phyloP scores from a whole-genome alignment of 1,139 yeast genomes.

The Meyerozyma sp. region DNA sequence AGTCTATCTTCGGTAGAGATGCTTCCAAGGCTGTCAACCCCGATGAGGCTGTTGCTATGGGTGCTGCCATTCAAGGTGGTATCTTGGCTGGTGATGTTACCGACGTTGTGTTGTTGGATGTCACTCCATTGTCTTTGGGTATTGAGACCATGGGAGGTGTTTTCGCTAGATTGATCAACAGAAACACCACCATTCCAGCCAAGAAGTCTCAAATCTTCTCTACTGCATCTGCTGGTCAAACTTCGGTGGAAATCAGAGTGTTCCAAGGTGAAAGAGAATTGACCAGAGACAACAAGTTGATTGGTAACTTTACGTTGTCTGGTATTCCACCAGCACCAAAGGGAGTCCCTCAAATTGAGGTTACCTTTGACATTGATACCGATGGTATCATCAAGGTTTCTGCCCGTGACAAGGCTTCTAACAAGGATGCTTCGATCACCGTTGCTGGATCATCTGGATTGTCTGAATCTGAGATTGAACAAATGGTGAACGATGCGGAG shows the following conservation, averaged over 20 bases:
- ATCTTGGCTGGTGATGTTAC: slow-evolving; percentile 98
- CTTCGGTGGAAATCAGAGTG: slow-evolving; percentile 97
- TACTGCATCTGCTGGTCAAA: slow-evolving; percentile 98
- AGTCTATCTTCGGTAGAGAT: slow-evolving; percentile 85
- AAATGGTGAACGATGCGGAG: slow-evolving; percentile 98
- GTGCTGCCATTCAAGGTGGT: slow-evolving; percentile 99
- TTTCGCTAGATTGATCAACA: slow-evolving; percentile 93
- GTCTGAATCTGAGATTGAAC: slow-evolving; percentile 93
- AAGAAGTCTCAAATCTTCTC: slow-evolving; percentile 97
- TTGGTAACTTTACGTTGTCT: slow-evolving; percentile 93
- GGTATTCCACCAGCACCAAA: slow-evolving; percentile 99
- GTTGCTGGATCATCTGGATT: slow-evolving; percentile 99
- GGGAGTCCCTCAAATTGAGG: slow-evolving; percentile 99
- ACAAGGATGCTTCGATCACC: slow-evolving; percentile 97
- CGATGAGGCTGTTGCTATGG: slow-evolving; percentile 99
- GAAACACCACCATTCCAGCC: slow-evolving; percentile 97
- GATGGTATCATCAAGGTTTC: slow-evolving; percentile 98
- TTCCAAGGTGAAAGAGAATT: slow-evolving; percentile 99
- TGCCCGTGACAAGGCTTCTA: slow-evolving; percentile 97
- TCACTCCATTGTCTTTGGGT: slow-evolving; percentile 95
- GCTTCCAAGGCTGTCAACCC: slow-evolving; percentile 99
- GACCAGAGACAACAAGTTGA: slow-evolving; percentile 96
- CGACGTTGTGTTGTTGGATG: slow-evolving; percentile 91
- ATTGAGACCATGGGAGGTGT: slow-evolving; percentile 99
- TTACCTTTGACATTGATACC: slow-evolving; percentile 95